Conservation (phyloP, 371 early-diverging fungal genomes). For the Mortierella sp. region DNA sequence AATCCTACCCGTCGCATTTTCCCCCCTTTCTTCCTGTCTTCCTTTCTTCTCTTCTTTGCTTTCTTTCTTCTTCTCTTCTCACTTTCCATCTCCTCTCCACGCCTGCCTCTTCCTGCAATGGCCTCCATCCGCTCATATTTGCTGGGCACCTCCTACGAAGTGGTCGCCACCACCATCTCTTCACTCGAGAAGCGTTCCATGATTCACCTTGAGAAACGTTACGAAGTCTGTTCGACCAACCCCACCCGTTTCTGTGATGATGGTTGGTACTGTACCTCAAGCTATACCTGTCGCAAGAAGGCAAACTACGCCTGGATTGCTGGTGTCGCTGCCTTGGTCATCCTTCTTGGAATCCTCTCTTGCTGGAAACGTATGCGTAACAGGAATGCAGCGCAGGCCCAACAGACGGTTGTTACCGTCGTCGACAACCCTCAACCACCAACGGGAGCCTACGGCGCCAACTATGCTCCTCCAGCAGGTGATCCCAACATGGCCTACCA, state of each 20-base stretch:
- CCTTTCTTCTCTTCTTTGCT: background rate
- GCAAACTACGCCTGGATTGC: conserved; percentile 38
- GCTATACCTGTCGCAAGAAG: conserved; percentile 17
- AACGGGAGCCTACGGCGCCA: conserved; percentile 6
- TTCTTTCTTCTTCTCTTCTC: background rate
- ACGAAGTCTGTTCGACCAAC: conserved; percentile 11
- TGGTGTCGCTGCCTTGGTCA: conserved; percentile 22
- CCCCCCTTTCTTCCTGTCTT: too few relatives aligned
- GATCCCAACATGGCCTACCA: conserved; percentile 49
- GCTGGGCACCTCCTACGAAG: conserved; percentile 7
- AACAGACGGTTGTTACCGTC: conserved; percentile 15
- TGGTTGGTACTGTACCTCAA: conserved; percentile 24
- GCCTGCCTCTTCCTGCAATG: conserved; percentile 11
- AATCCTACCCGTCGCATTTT: too few relatives aligned
- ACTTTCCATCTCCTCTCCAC: background rate
- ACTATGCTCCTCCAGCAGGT: conserved; percentile 40
- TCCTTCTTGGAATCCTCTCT: conserved; percentile 11
- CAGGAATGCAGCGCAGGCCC: background rate
- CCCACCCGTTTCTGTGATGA: conserved; percentile 8
- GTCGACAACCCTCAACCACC: background rate
- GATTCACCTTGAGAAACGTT: conserved; percentile 36
- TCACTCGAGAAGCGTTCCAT: conserved; percentile 24
- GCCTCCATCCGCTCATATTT: conserved; percentile 10
- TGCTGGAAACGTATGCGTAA: conserved; percentile 22
- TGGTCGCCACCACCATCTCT: background rate